A percentile compares a stretch with the other conserved stretches of the same genome.
Evolutionary conservation across 2,329 filamentous ascomycete genomes (phyloP).

Genomic region (Cladosporium sp.): DNA sequence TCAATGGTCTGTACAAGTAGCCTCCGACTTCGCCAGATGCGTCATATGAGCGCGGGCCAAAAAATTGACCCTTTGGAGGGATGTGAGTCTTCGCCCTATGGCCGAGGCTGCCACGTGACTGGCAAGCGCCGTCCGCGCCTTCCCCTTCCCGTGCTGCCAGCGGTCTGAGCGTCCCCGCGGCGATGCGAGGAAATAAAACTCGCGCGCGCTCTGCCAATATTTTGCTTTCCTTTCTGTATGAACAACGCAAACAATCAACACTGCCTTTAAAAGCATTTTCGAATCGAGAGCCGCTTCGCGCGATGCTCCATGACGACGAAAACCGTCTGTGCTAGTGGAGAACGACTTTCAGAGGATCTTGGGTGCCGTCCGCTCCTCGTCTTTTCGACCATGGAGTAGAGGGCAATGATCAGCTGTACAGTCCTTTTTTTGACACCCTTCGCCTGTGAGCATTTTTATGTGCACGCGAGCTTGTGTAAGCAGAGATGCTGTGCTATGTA

Average conservation of each 20-base stretch:
- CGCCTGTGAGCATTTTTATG: neutral
- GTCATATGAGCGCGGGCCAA: conserved; percentile 14
- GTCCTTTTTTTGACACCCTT: neutral
- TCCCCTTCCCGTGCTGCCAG: neutral
- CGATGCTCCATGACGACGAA: conserved; percentile 43
- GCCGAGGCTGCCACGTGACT: no score
- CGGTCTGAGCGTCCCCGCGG: conserved; percentile 6
- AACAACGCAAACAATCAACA: conserved; percentile 42
- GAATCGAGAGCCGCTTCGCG: conserved; percentile 38
- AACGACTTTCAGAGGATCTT: conserved; percentile 39
- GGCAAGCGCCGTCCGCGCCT: neutral
- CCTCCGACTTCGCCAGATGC: conserved; percentile 9
- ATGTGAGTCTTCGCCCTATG: neutral
- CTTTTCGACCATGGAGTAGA: conserved; percentile 33
- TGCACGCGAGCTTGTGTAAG: neutral
- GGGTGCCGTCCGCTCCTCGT: conserved; percentile 37
- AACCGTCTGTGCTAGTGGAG: conserved; percentile 43
- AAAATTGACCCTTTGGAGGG: conserved; percentile 2
- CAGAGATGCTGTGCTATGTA: neutral
- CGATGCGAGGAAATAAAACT: conserved; percentile 17
- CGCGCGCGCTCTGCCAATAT: neutral
- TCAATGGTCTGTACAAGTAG: conserved; percentile 13
- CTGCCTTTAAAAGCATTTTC: conserved; percentile 43
- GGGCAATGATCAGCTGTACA: conserved; percentile 44
- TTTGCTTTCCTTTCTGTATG: conserved; percentile 30